Conservation (phyloP, 192 early-diverging fungal genomes). For the Chytriomyces sp. region DNA sequence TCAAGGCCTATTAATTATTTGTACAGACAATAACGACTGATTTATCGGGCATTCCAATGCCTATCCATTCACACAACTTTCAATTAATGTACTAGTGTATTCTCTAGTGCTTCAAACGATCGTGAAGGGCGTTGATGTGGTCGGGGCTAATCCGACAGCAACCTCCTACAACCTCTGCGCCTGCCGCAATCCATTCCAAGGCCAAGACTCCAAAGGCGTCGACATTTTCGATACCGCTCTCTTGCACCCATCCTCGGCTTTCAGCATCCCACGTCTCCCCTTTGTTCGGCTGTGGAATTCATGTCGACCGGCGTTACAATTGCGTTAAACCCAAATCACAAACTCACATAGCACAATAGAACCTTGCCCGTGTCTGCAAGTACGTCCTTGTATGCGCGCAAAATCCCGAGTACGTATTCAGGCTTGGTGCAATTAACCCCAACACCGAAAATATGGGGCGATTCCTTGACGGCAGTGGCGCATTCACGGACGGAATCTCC, state of each 20-base stretch:
- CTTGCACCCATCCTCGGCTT: conserved; percentile 15
- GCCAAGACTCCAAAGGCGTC: conserved; percentile 11
- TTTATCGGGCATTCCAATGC: neutral
- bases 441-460: conserved; percentile 45
- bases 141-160: conserved; percentile 26
- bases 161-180: conserved; percentile 24
- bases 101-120: no score
- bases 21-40: no score
- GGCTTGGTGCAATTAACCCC: conserved; percentile 72
- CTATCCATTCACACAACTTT: no score
- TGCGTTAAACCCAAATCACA: neutral
- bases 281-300: conserved; percentile 25
- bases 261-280: conserved; percentile 31
- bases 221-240: neutral
- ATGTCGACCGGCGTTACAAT: no score
- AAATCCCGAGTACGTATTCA: conserved; percentile 25
- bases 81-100: no score
- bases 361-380: conserved; percentile 7
- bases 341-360: conserved; percentile 14
- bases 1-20: no score
- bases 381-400: neutral
- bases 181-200: conserved; percentile 20
- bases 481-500: conserved; percentile 56
- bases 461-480: conserved; percentile 31
- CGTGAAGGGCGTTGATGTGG: neutral